A percentile compares a stretch with the other conserved stretches of the same genome.
phyloP scores from a whole-genome alignment of 352 stramenopile species.

The Phytophthora foliorum region DNA sequence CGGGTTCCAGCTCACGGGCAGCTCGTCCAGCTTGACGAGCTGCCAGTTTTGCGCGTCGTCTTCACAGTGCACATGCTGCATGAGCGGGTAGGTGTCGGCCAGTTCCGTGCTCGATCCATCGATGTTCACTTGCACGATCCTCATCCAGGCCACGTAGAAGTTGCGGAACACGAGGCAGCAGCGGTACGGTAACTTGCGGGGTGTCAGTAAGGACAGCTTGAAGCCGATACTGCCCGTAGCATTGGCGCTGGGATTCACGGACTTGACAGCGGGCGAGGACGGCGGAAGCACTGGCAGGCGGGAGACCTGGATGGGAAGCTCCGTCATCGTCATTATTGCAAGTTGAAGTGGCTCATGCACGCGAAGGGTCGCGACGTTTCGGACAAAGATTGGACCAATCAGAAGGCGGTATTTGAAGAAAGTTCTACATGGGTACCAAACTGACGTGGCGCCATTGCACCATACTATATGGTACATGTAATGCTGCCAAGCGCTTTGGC shows the following conservation, averaged over 20 bases:
- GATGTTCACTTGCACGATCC: slow-evolving; percentile 58
- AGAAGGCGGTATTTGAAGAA: slow-evolving; percentile 20
- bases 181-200: slow-evolving; percentile 15
- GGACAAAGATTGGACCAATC: slow-evolving; percentile 40
- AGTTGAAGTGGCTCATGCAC: slow-evolving; percentile 10
- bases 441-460: slow-evolving; percentile 13
- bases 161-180: slow-evolving; percentile 71
- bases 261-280: slow-evolving; percentile 1
- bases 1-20: slow-evolving; percentile 45
- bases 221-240: slow-evolving; percentile 49
- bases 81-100: slow-evolving; percentile 52
- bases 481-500: too few species aligned
- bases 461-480: too few species aligned
- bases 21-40: slow-evolving; percentile 60
- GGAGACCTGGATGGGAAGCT: slow-evolving; percentile 40
- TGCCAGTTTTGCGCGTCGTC: slow-evolving; percentile 83
- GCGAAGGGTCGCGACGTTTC: slow-evolving; percentile 33
- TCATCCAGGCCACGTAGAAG: slow-evolving; percentile 68
- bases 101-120: slow-evolving; percentile 57
- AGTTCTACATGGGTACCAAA: slow-evolving; percentile 19
- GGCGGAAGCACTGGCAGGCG: slow-evolving; percentile 11
- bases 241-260: slow-evolving; percentile 17
- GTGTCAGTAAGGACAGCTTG: slow-evolving; percentile 49
- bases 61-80: slow-evolving; percentile 68
- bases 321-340: slow-evolving; percentile 19